These are phyloP conservation scores for Fusarium solani-melongenae DNA, from an alignment of 2,329 filamentous ascomycete genomes.

Conservation along the genomic window DNA sequence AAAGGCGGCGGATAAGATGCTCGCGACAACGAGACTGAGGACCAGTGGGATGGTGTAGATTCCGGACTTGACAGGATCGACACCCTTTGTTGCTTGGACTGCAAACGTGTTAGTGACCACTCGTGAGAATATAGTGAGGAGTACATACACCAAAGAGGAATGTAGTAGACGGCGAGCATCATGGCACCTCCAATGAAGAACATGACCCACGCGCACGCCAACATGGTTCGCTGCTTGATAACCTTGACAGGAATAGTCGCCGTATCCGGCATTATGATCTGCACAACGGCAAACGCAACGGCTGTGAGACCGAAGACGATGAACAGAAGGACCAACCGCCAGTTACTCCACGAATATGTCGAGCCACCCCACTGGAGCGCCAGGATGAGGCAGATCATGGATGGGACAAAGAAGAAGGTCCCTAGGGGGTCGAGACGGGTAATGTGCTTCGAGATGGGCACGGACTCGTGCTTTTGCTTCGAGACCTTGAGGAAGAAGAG, in stretches of 20 bases:
- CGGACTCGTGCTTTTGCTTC: slow-evolving; percentile 43
- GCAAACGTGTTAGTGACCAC: slow-evolving; percentile 25
- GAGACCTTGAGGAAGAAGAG: slow-evolving; percentile 61
- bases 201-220: slow-evolving; percentile 58
- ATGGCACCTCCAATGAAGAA: slow-evolving; percentile 62
- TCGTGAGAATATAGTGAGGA: not conserved
- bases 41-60: slow-evolving; percentile 68
- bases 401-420: slow-evolving; percentile 69
- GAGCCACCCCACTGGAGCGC: slow-evolving; percentile 73
- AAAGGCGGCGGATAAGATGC: slow-evolving; percentile 58
- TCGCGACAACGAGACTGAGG: slow-evolving; percentile 64
- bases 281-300: slow-evolving; percentile 61
- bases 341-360: slow-evolving; percentile 62
- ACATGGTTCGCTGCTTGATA: slow-evolving; percentile 66
- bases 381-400: slow-evolving; percentile 68
- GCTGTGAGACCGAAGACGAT: slow-evolving; percentile 60
- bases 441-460: slow-evolving; percentile 55
- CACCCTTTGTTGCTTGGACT: slow-evolving; percentile 68
- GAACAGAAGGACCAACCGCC: slow-evolving; percentile 65
- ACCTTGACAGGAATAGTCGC: slow-evolving; percentile 68
- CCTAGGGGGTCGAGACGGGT: slow-evolving; percentile 68
- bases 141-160: slow-evolving; percentile 66
- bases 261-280: slow-evolving; percentile 64
- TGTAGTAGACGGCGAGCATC: slow-evolving; percentile 65
- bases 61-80: slow-evolving; percentile 64